A percentile compares a stretch with the other conserved stretches of the same genome.
These are phyloP conservation scores for Saccharomyces hybrid DNA, from an alignment of 1,139 yeast genomes.

Conservation along the genomic window DNA sequence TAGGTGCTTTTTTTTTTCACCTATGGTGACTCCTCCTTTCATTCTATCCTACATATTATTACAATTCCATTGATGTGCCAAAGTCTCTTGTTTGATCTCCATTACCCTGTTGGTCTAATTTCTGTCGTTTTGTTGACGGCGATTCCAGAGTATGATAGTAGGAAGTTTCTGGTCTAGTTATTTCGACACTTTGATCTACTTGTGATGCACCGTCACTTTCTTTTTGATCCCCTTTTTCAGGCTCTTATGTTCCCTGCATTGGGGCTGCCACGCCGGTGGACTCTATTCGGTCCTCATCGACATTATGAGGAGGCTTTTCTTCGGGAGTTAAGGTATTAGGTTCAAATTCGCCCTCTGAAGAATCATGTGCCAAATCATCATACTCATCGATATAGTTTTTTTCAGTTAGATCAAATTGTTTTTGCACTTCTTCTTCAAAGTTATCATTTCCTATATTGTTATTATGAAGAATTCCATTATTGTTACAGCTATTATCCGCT, in stretches of 20 bases:
- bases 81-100: neutral
- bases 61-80: neutral
- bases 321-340: neutral
- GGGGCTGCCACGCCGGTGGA: neutral
- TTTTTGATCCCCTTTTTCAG: neutral
- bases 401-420: slow-evolving; percentile 7
- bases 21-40: neutral
- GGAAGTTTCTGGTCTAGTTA: neutral
- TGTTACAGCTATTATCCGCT: slow-evolving; percentile 1
- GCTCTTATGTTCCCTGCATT: neutral
- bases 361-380: neutral
- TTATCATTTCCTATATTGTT: neutral
- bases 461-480: neutral
- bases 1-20: neutral
- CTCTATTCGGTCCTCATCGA: neutral
- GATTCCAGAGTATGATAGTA: slow-evolving; percentile 1
- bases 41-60: neutral
- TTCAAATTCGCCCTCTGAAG: neutral
- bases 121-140: neutral
- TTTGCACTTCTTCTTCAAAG: neutral
- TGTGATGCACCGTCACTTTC: neutral
- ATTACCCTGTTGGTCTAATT: neutral
- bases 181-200: slow-evolving; percentile 1
- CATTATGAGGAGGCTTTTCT: neutral
- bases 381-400: neutral